phyloP scores from a whole-genome alignment of 345 rosid species.

The Gossypium herbaceum region DNA sequence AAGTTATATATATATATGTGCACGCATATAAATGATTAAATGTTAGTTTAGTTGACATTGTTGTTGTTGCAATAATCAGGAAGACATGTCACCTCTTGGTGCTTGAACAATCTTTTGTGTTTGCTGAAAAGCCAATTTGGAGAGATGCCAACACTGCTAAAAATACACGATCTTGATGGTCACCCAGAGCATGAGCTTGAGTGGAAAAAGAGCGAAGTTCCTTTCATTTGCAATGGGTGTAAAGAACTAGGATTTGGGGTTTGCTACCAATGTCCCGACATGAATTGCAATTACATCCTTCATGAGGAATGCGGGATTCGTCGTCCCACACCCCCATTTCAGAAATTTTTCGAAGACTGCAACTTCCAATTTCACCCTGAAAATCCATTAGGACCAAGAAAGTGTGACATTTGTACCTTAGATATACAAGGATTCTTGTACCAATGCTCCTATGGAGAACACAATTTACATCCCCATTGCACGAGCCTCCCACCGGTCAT shows the following conservation, averaged over 20 bases:
- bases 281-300: neutral
- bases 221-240: slow-evolving; percentile 6
- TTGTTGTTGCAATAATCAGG: no score
- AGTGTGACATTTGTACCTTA: neutral
- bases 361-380: neutral
- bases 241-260: neutral
- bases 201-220: neutral
- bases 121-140: neutral
- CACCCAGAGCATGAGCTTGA: neutral
- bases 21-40: no score
- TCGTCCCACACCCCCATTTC: neutral
- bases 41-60: no score
- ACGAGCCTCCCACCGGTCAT: neutral
- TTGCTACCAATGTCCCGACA: neutral
- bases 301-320: neutral
- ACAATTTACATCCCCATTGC: slow-evolving; percentile 2
- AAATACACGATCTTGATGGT: neutral
- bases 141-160: neutral
- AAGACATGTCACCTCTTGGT: no score
- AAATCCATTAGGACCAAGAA: neutral
- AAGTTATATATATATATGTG: no score
- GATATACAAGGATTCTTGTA: neutral
- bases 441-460: neutral
- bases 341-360: neutral
- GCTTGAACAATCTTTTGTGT: neutral